These are phyloP conservation scores for Hortaea werneckii DNA, from an alignment of 2,329 filamentous ascomycete genomes.

Conservation along the genomic window DNA sequence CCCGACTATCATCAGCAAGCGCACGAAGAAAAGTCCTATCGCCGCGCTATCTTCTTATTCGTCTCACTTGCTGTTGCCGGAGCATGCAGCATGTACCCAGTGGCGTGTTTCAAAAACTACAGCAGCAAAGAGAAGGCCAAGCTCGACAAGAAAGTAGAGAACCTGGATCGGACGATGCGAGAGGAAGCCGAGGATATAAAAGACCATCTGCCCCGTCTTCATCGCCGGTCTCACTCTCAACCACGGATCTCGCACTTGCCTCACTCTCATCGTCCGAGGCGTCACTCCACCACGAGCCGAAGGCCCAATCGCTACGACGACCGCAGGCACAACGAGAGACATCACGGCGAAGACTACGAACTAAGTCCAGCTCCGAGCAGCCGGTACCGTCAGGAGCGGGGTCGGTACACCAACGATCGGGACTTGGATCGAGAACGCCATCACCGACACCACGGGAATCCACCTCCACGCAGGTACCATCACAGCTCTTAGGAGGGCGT, in stretches of 20 bases:
- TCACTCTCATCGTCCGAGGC: constrained; percentile 10
- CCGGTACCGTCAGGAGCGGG: not conserved
- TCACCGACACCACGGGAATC: constrained; percentile 19
- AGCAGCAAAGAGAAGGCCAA: constrained; percentile 22
- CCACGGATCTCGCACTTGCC: constrained; percentile 13
- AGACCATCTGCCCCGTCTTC: constrained; percentile 12
- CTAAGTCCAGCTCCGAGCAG: constrained; percentile 4
- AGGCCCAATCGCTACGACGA: constrained; percentile 11
- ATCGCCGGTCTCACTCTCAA: constrained; percentile 19
- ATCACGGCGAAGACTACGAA: constrained; percentile 16
- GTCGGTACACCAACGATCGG: constrained; percentile 11
- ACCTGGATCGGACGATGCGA: constrained; percentile 14
- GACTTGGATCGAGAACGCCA: constrained; percentile 19
- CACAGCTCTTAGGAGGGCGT: constrained; percentile 25
- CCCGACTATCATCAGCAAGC: constrained; percentile 18
- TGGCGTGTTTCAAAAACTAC: constrained; percentile 27
- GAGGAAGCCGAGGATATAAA: constrained; percentile 17
- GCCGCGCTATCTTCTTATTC: constrained; percentile 23
- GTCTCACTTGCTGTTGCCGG: constrained; percentile 21
- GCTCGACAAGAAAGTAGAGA: constrained; percentile 12
- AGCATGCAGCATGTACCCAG: constrained; percentile 26
- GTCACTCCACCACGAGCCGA: constrained; percentile 10
- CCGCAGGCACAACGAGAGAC: constrained; percentile 9
- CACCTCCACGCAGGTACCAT: constrained; percentile 22
- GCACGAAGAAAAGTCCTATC: constrained; percentile 23